Evolutionary conservation across 2,329 filamentous ascomycete species (phyloP).

Genomic region (Lachnum nothofagi): DNA sequence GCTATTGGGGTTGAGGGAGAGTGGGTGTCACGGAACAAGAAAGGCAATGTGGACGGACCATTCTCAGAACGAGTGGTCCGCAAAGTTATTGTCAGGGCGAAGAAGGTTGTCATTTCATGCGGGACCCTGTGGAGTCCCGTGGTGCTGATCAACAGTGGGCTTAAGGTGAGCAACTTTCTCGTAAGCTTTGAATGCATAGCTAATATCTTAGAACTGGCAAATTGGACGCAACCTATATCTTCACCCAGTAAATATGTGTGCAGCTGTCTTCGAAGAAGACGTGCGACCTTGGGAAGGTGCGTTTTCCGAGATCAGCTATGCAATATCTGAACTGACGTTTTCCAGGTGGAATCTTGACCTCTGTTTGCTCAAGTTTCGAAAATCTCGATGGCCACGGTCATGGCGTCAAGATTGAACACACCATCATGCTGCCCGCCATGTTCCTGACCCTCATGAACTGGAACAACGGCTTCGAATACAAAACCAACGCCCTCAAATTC

Average conservation of each 20-base stretch:
- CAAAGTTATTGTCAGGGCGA: slow-evolving; percentile 68
- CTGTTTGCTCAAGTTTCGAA: slow-evolving; percentile 70
- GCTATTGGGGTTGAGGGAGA: slow-evolving; percentile 68
- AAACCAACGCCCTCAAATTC: slow-evolving; percentile 64
- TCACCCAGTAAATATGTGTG: slow-evolving; percentile 63
- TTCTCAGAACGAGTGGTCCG: slow-evolving; percentile 46
- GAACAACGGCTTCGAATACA: slow-evolving; percentile 64
- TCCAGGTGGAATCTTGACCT: slow-evolving; percentile 65
- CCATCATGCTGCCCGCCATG: slow-evolving; percentile 65
- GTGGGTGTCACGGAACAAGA: slow-evolving; percentile 67
- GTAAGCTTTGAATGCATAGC: background rate
- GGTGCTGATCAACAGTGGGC: slow-evolving; percentile 69
- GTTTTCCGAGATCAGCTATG: background rate
- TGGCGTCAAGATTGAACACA: slow-evolving; percentile 74
- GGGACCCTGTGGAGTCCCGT: slow-evolving; percentile 75
- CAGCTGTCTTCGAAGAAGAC: slow-evolving; percentile 64
- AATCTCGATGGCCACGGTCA: slow-evolving; percentile 77
- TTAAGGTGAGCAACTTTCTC: slow-evolving; percentile 47
- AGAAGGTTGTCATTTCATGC: slow-evolving; percentile 72
- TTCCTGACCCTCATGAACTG: slow-evolving; percentile 62
- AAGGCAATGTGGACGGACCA: slow-evolving; percentile 52
- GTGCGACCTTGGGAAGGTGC: slow-evolving; percentile 60
- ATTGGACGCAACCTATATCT: slow-evolving; percentile 78
- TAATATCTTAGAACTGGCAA: slow-evolving; percentile 55
- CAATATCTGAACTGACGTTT: slow-evolving; percentile 1